Conservation (phyloP, 257 asterid genomes). For the Penstemon barbatus region DNA sequence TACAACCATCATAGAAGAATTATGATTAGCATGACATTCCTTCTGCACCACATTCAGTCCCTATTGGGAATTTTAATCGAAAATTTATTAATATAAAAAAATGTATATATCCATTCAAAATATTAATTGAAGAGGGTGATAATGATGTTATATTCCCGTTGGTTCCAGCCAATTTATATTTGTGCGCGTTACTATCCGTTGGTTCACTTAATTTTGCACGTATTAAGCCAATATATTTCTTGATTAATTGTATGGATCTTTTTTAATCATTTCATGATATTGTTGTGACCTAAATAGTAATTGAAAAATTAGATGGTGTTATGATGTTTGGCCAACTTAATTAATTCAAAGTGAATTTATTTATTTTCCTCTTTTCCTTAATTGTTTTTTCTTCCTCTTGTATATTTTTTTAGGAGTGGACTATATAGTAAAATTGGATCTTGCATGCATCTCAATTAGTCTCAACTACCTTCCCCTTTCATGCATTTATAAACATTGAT, state of each 20-base stretch:
- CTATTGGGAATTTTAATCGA: constrained; percentile 32
- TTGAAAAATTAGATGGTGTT: background rate
- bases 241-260: too few species aligned
- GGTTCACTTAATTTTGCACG: too few species aligned
- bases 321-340: background rate
- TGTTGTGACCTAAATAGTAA: too few species aligned
- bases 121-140: background rate
- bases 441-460: constrained; percentile 3
- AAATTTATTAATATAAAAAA: background rate
- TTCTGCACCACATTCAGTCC: constrained; percentile 49
- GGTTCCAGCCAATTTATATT: too few species aligned
- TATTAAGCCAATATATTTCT: too few species aligned
- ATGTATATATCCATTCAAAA: background rate
- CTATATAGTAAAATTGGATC: background rate
- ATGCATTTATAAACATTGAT: constrained; percentile 29
- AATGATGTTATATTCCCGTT: background rate
- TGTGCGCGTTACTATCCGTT: too few species aligned
- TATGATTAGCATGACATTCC: constrained; percentile 46
- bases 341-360: background rate
- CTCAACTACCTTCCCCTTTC: constrained; percentile 29
- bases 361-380: background rate
- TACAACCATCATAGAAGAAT: constrained; percentile 33
- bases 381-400: too few species aligned
- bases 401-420: too few species aligned
- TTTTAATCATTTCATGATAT: background rate